These are phyloP conservation scores for Hypocrella siamensis DNA, from an alignment of 2,329 filamentous ascomycete genomes.

Conservation along the genomic window DNA sequence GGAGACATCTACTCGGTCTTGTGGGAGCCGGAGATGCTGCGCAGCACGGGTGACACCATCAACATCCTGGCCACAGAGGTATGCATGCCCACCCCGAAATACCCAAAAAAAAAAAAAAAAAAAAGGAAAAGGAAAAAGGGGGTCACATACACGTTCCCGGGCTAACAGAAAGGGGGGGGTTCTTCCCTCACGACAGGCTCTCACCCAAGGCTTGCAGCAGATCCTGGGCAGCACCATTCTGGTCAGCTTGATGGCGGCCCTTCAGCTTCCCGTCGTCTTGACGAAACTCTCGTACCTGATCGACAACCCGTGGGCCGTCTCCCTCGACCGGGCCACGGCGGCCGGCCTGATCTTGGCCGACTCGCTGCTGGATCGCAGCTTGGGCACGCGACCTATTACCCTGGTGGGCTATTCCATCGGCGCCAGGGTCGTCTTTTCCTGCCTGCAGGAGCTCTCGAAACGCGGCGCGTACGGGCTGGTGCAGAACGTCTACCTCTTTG, in stretches of 20 bases:
- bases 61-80: constrained; percentile 97
- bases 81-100: constrained; percentile 3
- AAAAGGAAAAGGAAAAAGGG: neutral
- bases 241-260: constrained; percentile 75
- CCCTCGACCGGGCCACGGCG: constrained; percentile 72
- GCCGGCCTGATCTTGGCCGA: constrained; percentile 89
- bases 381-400: constrained; percentile 82
- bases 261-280: constrained; percentile 82
- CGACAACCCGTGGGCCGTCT: constrained; percentile 98
- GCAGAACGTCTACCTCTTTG: constrained; percentile 92
- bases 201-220: constrained; percentile 93
- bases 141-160: too few relatives aligned
- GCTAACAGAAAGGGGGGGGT: too few relatives aligned
- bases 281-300: constrained; percentile 93
- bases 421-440: constrained; percentile 82
- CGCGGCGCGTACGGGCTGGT: constrained; percentile 75
- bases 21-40: constrained; percentile 97
- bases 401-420: constrained; percentile 91
- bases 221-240: constrained; percentile 82
- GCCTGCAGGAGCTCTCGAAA: constrained; percentile 69
- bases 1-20: constrained; percentile 92
- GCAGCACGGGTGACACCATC: constrained; percentile 95
- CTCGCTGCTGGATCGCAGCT: constrained; percentile 78
- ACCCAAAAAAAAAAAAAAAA: neutral
- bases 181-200: constrained; percentile 52